These are phyloP conservation scores for Sporothrix euskadiensis DNA, from an alignment of 2,329 filamentous ascomycete genomes.

Conservation along the genomic window DNA sequence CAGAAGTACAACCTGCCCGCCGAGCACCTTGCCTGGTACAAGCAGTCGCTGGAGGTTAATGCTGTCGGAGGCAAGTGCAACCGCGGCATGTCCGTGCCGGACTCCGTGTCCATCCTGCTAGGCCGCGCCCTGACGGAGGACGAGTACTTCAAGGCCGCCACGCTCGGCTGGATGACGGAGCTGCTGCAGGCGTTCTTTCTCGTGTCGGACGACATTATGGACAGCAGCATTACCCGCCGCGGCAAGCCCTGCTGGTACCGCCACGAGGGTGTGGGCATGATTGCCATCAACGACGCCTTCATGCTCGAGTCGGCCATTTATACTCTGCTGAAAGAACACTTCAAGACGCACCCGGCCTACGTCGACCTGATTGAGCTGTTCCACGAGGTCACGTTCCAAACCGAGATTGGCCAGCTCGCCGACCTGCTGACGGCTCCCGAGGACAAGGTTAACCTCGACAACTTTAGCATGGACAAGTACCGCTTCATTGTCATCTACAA, in stretches of 20 bases:
- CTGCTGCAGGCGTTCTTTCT: slow-evolving; percentile 98
- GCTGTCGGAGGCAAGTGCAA: slow-evolving; percentile 96
- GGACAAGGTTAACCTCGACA: slow-evolving; percentile 86
- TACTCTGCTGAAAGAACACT: slow-evolving; percentile 88
- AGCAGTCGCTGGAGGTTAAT: slow-evolving; percentile 84
- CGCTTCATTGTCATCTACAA: slow-evolving; percentile 99
- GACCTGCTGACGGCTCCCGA: slow-evolving; percentile 95
- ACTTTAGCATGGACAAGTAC: slow-evolving; percentile 95
- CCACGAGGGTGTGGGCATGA: slow-evolving; percentile 83
- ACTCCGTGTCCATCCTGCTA: slow-evolving; percentile 81
- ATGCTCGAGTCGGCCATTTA: slow-evolving; percentile 93
- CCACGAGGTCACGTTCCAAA: slow-evolving; percentile 92
- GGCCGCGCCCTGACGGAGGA: slow-evolving; percentile 69
- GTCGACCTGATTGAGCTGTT: slow-evolving; percentile 92
- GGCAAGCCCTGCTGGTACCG: slow-evolving; percentile 97
- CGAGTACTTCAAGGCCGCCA: slow-evolving; percentile 84
- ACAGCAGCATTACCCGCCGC: slow-evolving; percentile 88
- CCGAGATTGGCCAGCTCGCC: slow-evolving; percentile 91
- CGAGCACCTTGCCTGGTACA: slow-evolving; percentile 82
- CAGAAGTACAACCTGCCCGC: slow-evolving; percentile 80
- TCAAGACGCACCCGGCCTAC: slow-evolving; percentile 83
- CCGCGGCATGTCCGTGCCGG: slow-evolving; percentile 95
- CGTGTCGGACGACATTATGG: slow-evolving; percentile 98
- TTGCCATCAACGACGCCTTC: slow-evolving; percentile 98
- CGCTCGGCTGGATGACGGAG: slow-evolving; percentile 96